Base-by-base conservation (phyloP, 306 rosid species). In the Corylus avellana region DNA sequence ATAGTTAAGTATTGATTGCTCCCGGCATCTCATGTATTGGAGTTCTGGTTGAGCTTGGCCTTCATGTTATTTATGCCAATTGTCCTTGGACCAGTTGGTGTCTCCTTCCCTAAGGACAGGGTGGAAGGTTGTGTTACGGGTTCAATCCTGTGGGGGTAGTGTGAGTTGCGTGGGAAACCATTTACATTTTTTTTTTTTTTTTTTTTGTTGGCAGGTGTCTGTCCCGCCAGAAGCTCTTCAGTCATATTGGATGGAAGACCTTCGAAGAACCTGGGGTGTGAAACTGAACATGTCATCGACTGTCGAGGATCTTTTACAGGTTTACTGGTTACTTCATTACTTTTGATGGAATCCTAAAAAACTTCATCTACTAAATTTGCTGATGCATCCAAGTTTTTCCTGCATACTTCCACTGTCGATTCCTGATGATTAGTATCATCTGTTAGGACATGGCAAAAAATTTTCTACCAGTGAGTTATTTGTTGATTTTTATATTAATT, bases 281-380 rank as follows among this genome's bases (percentile, higher is more conserved):
- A 96, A 86, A 83, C 80, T 96, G 87, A 86, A 83, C 85, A 82
- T 72, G 17, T 86, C 97, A 80, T 88, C 89, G 48, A 84, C 98
- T 11, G 74, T 77, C 68, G 97, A 93, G 78, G 98, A 93, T 76
- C 88, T 91, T 84, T 77, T 93, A 71, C 90, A 96, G 98, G 99
- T 95, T 70, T 81, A 53, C 32, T 18, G 68, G 17, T 13, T 35
- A 58, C 39, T 84, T 12, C 42, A 6, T 67, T 17, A 5, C 44
- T 53, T 70, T 29, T 81, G 29, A 53, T 62, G 51, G 25, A 51
- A 51, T 61, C 58, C 61, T 74, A 3, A 53, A 54, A 63, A 18
- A 42, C 17, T 37, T 72, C 18, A 58, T 57, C 49, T 58, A 4
- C 58, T 42, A 29, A 72, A 67, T 76, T 61, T 74, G 29, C 49